These are phyloP conservation scores for Aspergillus clavatus DNA, from an alignment of 2,329 filamentous ascomycete species.

Conservation along the genomic window DNA sequence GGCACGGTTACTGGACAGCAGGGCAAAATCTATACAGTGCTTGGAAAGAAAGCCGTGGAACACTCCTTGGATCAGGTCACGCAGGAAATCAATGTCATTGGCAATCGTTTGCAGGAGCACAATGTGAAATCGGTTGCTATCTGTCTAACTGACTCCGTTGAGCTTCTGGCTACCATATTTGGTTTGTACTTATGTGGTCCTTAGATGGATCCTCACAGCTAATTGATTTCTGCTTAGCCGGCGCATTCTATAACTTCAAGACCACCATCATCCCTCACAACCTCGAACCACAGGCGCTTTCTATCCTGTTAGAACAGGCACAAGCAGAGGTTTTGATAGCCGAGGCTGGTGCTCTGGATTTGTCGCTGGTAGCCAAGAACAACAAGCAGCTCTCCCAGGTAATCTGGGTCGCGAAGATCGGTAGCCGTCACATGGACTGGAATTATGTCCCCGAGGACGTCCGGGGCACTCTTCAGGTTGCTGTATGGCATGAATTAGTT, in stretches of 20 bases:
- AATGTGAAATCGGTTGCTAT: constrained; percentile 72
- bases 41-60: constrained; percentile 70
- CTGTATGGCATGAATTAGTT: constrained; percentile 90
- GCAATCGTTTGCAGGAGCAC: constrained; percentile 67
- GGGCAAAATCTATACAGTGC: constrained; percentile 71
- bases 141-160: constrained; percentile 88
- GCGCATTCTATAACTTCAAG: constrained; percentile 81
- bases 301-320: constrained; percentile 66
- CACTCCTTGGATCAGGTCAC: constrained; percentile 69
- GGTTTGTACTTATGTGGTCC: constrained; percentile 39
- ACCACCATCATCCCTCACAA: constrained; percentile 83
- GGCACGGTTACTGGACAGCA: constrained; percentile 56
- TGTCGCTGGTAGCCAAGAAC: constrained; percentile 64
- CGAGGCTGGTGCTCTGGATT: constrained; percentile 78
- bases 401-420: constrained; percentile 89
- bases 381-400: constrained; percentile 70
- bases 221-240: constrained; percentile 49
- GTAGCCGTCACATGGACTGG: constrained; percentile 92
- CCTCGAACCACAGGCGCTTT: constrained; percentile 62
- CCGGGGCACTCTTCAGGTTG: constrained; percentile 68
- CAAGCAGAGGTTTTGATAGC: constrained; percentile 78
- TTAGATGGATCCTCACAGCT: constrained; percentile 3
- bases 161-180: constrained; percentile 77
- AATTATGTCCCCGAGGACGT: constrained; percentile 77
- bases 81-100: constrained; percentile 81